A percentile compares a stretch with the other conserved stretches of the same genome.
Conservation (phyloP, 2,329 filamentous ascomycete genomes). For the Fusarium mangiferae region DNA sequence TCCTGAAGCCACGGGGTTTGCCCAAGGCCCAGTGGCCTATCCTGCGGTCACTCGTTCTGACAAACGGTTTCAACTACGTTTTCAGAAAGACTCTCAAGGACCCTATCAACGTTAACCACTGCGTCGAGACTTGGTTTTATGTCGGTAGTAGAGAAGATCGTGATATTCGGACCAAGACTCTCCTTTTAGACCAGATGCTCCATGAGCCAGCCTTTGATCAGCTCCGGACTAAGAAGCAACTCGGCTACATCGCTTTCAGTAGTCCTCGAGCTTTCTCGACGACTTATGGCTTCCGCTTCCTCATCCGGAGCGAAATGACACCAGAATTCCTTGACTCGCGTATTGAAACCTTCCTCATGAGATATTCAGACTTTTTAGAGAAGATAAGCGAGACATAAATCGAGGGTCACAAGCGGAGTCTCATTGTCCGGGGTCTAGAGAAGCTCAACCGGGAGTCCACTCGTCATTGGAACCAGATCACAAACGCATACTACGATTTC, state of each 20-base stretch:
- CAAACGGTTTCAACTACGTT: too few relatives aligned
- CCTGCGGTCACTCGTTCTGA: too few relatives aligned
- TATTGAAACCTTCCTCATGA: slow-evolving; percentile 84
- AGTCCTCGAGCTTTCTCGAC: slow-evolving; percentile 77
- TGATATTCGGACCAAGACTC: too few relatives aligned
- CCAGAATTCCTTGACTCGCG: slow-evolving; percentile 85
- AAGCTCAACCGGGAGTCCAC: slow-evolving; percentile 88
- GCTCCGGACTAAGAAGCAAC: slow-evolving; percentile 93
- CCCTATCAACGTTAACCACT: too few relatives aligned
- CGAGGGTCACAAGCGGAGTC: slow-evolving; percentile 87
- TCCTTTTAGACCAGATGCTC: slow-evolving; percentile 88
- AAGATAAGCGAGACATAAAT: slow-evolving; percentile 87
- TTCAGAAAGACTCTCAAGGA: too few relatives aligned
- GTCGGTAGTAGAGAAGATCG: too few relatives aligned
- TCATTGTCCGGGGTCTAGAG: slow-evolving; percentile 87
- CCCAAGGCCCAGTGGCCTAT: too few relatives aligned
- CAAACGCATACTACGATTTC: slow-evolving; percentile 90
- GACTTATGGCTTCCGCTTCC: slow-evolving; percentile 85
- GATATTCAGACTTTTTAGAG: slow-evolving; percentile 72
- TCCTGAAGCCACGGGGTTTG: too few relatives aligned
- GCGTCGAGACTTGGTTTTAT: too few relatives aligned
- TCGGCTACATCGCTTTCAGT: slow-evolving; percentile 96
- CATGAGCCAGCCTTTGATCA: slow-evolving; percentile 96
- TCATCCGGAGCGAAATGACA: slow-evolving; percentile 92
- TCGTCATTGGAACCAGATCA: slow-evolving; percentile 86